phyloP scores from a whole-genome alignment of 495 filamentous ascomycete species.

The Aspergillus biplanus region DNA sequence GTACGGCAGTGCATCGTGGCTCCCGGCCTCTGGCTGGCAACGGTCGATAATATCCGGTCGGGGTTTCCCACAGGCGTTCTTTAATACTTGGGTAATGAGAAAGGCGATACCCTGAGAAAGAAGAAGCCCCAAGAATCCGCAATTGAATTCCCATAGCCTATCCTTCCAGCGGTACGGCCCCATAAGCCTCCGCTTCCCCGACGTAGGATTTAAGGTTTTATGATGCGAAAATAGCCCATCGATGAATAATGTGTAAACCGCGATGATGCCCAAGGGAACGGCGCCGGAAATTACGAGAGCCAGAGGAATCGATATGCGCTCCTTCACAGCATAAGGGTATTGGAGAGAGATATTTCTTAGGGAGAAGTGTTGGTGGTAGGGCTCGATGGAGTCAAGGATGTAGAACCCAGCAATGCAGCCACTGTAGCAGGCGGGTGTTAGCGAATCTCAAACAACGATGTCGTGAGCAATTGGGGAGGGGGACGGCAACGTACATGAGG shows the following conservation, averaged over 20 bases:
- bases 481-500: conserved; percentile 55
- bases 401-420: conserved; percentile 57
- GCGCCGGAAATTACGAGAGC: conserved; percentile 59
- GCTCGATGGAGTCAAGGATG: conserved; percentile 56
- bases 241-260: conserved; percentile 72
- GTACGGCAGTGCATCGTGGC: conserved; percentile 40
- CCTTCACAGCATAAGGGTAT: conserved; percentile 75
- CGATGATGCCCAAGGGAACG: conserved; percentile 67
- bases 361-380: conserved; percentile 64
- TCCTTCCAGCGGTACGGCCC: conserved; percentile 70
- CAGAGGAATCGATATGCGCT: conserved; percentile 67
- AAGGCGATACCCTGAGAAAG: conserved; percentile 70
- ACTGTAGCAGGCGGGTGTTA: conserved; percentile 47
- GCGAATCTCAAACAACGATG: conserved; percentile 25
- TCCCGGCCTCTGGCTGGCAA: conserved; percentile 56
- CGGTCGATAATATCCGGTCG: conserved; percentile 78
- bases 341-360: conserved; percentile 62
- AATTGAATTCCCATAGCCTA: conserved; percentile 81
- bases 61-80: conserved; percentile 86
- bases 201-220: conserved; percentile 44
- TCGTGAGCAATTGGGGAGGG: conserved; percentile 29
- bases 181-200: conserved; percentile 55
- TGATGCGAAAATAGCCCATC: conserved; percentile 70
- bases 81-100: conserved; percentile 79
- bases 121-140: conserved; percentile 73